Evolutionary conservation across 768 basidiomycete species (phyloP).

Genomic region (Leccinum longicurvipes): DNA sequence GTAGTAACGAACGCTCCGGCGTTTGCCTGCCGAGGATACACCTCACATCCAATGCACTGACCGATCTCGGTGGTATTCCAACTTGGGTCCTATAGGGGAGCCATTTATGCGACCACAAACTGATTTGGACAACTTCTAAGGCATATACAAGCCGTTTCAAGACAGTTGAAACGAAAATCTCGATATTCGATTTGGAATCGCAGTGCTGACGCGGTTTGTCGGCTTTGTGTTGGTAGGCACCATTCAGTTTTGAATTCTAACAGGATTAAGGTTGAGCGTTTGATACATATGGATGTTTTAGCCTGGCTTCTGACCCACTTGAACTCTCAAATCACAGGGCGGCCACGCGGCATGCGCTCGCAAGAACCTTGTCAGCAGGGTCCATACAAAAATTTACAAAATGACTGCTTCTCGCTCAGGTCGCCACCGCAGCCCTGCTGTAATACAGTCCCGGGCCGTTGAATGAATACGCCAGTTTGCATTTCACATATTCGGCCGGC

Average conservation of each 20-base stretch:
- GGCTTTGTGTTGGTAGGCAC: background rate
- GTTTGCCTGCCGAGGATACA: background rate
- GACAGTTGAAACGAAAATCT: background rate
- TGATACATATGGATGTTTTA: background rate
- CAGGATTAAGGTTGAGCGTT: no score
- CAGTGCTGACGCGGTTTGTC: background rate
- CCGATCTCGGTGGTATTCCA: background rate
- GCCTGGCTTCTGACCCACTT: no score
- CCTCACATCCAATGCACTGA: background rate
- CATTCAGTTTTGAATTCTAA: no score
- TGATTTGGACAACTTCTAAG: background rate
- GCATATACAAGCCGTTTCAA: background rate
- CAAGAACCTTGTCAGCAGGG: background rate
- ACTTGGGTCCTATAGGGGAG: background rate
- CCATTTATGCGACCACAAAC: background rate
- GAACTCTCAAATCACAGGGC: background rate
- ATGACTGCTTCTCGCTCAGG: background rate
- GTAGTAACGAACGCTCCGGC: background rate
- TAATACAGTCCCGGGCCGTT: no score
- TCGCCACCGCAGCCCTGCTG: no score
- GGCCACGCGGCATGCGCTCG: background rate
- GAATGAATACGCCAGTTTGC: no score
- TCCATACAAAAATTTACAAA: background rate
- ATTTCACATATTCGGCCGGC: no score
- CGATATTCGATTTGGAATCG: background rate